Base-by-base conservation (phyloP, 495 filamentous ascomycete genomes). In the Tuber calosporum region DNA sequence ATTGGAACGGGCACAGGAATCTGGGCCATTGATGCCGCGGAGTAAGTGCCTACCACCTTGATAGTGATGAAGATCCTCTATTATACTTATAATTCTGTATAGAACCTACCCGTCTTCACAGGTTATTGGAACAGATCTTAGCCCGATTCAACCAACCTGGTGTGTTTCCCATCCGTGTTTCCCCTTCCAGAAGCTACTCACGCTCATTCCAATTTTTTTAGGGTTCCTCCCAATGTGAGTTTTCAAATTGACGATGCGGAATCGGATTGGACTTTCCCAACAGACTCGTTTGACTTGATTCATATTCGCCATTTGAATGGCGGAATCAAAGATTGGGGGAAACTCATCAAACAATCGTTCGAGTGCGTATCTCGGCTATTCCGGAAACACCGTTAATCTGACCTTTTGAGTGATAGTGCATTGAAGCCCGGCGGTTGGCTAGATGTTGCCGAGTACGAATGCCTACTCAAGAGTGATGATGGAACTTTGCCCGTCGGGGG, bases 1-100 rank as follows among this genome's bases (percentile, higher is more conserved):
- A 83, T 90, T 58, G 89, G 89, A 26, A 90, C 88, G 0, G 89
- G 89, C 9, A 91, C 89, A 1, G 89, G 89, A 19, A 88, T 89
- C 69, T 91, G 88, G 88, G 88, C 87, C 15, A 87, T 90, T 71
- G 89, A 90, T 62, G 43, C 69, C 30, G 78, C 68, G 22, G 78
- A 79, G 75, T 76, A 26, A 68, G 72, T 39, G 41, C 38, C 2
- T 6, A 13, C 34, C 7, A 13, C 34, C 43, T 36, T 62, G 4
- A 43, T 20, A 4, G 13, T 30, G 53, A 19, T 22, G 58, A 1
- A 48, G 7, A 26, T 8, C 40, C 45, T 30, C 4, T 69, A n/a
- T n/a, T n/a, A n/a, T n/a, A 36, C 41, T 78, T 43, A 43, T 73
- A n/a, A 78, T 86, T 88, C 66, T 87, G 87, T 4, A 66, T 40